Conservation (phyloP, 805 yeast species). For the Lachancea dasiensis region DNA sequence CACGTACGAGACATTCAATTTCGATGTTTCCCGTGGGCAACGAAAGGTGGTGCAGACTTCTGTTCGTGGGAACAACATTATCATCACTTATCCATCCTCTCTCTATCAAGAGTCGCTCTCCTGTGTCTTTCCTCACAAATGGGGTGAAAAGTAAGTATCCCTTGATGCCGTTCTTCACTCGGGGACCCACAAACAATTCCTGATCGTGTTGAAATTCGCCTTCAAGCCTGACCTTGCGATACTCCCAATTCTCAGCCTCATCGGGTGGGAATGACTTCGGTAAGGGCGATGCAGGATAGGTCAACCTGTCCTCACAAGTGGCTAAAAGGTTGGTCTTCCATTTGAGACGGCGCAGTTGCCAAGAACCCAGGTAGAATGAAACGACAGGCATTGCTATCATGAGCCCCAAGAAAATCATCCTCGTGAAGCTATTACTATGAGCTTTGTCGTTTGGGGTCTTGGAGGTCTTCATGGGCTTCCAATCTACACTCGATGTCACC, state of each 20-base stretch:
- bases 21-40: constrained; percentile 64
- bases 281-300: constrained; percentile 63
- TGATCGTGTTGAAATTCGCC: constrained; percentile 80
- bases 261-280: constrained; percentile 63
- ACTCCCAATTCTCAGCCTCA: constrained; percentile 69
- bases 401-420: constrained; percentile 33
- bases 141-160: constrained; percentile 86
- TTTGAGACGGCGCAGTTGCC: constrained; percentile 81
- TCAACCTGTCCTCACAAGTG: constrained; percentile 72
- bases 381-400: constrained; percentile 75
- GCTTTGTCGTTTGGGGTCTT: constrained; percentile 37
- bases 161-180: constrained; percentile 60
- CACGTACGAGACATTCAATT: constrained; percentile 67
- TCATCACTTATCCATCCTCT: constrained; percentile 89
- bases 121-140: constrained; percentile 54
- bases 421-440: constrained; percentile 29
- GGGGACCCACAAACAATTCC: constrained; percentile 90
- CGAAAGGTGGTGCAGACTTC: constrained; percentile 62
- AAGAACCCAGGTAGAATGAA: constrained; percentile 79
- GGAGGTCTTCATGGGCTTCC: constrained; percentile 68
- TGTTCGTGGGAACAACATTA: constrained; percentile 47
- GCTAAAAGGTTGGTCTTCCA: constrained; percentile 89
- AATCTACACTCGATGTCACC: constrained; percentile 68
- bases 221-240: constrained; percentile 64
- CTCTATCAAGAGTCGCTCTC: constrained; percentile 67